Evolutionary conservation across 208 protist species (phyloP), one percentile per base, ranked within the genome.

Genomic region (Acanthamoeba sp.): DNA sequence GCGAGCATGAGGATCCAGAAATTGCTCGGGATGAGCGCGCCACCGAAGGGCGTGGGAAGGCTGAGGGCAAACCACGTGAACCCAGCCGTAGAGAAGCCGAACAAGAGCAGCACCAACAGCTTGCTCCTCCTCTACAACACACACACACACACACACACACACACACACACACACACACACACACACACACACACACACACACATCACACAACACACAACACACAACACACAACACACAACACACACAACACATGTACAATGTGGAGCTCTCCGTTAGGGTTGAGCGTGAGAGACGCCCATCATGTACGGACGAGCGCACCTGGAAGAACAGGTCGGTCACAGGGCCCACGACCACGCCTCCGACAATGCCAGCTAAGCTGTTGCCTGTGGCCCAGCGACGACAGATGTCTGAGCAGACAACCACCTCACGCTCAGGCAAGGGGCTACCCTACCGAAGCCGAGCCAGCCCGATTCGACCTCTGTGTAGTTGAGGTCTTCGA

Each of bases 51-150:
- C n/a, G 78, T 88, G 40, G 78, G 78, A 6, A 88, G 38, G 40
- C 78, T 88, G 45, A 88, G 78, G 18, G 27, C 24, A 55, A 88
- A 88, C 78, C 78, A 88, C 14, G 38, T 16, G 6, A 88, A 88
- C 0, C 24, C 42, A 6, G 29, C 6, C 29, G 45, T 55, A 10
- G 78, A 18, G 14, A n/a, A 10, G 45, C 40, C 45, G 29, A 88
- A 88, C 27, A 88, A 12, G 34, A 52, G 50, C 27, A 88, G 40
- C 6, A 88, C 38, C 50, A 88, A 24, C 40, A 88, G 78, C 42
- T 88, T 88, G 78, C 40, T 22, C 45, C 42, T 7, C 42, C 78
- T 85, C 62, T 69, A 22, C 62, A 34, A 32, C 7, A 2, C 4
- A 2, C 20, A 14, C 7, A 27, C 14, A 66, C 7, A 34, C 7